Evolutionary conservation across 805 yeast species (phyloP).

Genomic region (Dipodascus albidus): DNA sequence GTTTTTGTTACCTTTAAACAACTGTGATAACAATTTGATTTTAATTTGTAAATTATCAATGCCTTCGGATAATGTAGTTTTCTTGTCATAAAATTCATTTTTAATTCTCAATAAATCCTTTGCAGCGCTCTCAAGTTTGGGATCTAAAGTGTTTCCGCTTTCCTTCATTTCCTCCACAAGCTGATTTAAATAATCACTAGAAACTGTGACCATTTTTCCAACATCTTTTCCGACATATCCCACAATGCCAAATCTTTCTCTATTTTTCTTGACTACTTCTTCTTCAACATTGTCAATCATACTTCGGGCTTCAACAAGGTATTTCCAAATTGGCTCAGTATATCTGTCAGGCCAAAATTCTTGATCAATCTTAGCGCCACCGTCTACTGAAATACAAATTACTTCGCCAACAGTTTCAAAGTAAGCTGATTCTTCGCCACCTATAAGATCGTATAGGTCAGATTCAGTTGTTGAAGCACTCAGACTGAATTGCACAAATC

Average conservation of each 20-base stretch:
- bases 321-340: slow-evolving; percentile 6
- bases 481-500: not conserved
- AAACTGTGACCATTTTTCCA: slow-evolving; percentile 9
- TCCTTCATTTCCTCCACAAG: slow-evolving; percentile 1
- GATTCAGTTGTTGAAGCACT: not conserved
- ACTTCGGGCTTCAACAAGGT: slow-evolving; percentile 5
- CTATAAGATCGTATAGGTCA: slow-evolving; percentile 8
- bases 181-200: slow-evolving; percentile 8
- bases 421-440: slow-evolving; percentile 10
- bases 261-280: slow-evolving; percentile 7
- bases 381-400: slow-evolving; percentile 13
- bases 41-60: not conserved
- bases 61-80: not conserved
- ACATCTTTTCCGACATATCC: slow-evolving; percentile 8
- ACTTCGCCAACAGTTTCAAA: slow-evolving; percentile 15
- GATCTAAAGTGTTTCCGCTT: not conserved
- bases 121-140: slow-evolving; percentile 5
- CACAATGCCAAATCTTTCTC: slow-evolving; percentile 6
- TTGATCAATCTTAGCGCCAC: slow-evolving; percentile 12
- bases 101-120: slow-evolving; percentile 7
- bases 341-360: slow-evolving; percentile 18
- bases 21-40: not conserved
- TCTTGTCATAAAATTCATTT: slow-evolving; percentile 5
- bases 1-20: slow-evolving; percentile 8
- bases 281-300: slow-evolving; percentile 6